A percentile compares a stretch with the other conserved stretches of the same genome.
Conservation (phyloP, 2,329 filamentous ascomycete genomes). For the Neofusicoccum laricinum region DNA sequence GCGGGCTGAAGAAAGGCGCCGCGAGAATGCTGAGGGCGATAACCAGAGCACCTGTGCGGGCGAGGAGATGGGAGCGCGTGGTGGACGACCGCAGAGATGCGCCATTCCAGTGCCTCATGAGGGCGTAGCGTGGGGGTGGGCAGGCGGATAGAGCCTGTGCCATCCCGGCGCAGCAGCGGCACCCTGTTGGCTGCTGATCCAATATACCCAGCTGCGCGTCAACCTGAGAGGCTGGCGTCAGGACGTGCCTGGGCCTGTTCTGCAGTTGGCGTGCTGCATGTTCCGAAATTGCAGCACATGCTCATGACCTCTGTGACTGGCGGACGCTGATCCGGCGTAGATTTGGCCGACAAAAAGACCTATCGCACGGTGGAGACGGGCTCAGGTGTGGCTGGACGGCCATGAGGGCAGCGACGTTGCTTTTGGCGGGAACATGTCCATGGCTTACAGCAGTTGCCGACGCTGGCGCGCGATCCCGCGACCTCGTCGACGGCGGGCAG, state of each 20-base stretch:
- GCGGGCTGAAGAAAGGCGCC: background rate
- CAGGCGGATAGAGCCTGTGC: constrained; percentile 13
- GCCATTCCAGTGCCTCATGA: constrained; percentile 1
- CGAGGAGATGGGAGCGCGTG: background rate
- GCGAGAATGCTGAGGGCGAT: background rate
- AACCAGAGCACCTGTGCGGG: background rate
- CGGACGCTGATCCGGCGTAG: background rate
- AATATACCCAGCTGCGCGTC: constrained; percentile 14
- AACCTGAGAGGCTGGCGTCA: constrained; percentile 12
- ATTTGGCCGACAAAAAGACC: constrained; percentile 9
- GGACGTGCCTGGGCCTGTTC: constrained; percentile 10
- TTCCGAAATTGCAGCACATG: constrained; percentile 13
- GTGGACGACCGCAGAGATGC: background rate
- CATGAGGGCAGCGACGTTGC: background rate
- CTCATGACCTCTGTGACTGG: background rate
- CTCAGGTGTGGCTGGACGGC: background rate
- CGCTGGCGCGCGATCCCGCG: background rate
- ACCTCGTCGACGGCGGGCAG: background rate
- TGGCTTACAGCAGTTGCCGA: background rate
- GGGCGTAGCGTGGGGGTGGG: constrained; percentile 6
- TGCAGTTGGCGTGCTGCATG: constrained; percentile 6
- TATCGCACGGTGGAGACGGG: constrained; percentile 2
- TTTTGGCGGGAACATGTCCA: background rate
- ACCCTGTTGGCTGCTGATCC: constrained; percentile 11
- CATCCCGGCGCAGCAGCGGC: background rate